Base-by-base conservation (phyloP, 768 basidiomycete genomes). In the Cystofilobasidium bisporidii region DNA sequence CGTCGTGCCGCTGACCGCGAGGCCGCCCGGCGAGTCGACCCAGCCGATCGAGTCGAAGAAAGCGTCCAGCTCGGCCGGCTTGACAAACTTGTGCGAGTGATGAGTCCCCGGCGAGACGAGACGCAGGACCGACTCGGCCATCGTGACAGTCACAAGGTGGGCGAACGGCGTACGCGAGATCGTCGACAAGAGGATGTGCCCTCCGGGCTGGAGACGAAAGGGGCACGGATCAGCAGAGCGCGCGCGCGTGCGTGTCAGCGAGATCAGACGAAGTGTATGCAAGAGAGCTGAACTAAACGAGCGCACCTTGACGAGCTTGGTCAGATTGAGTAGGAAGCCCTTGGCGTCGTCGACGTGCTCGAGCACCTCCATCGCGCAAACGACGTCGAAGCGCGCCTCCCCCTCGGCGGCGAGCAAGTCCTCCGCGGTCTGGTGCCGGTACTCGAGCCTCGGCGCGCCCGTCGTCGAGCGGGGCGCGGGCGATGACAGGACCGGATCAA, bases 281-380 rank as follows among this genome's bases (percentile, higher is more conserved):
- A n/a, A n/a, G n/a, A n/a, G n/a, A n/a, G n/a, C n/a, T n/a, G n/a
- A n/a, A n/a, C n/a, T n/a, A n/a, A 14, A 58, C 11, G n/a, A 18
- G 74, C 83, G 48, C 70, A 91, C 93, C 80, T 96, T 98, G 71
- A 94, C 84, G 36, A 98, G 82, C 67, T 86, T 81, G 0, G 88
- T 88, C 71, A 91, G 87, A 45, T 86, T 84, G 33, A 83, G 80
- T 59, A 99, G 81, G 76, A 99, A 99, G 10, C 82, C 81, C 9
- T 84, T 81, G 1, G 96, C 93, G 73, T 94, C 87, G 75, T 96
- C 89, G 61, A 99, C 96, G 74, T 99, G 96, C 78, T 99, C 96
- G 36, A 99, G 75, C 11, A 99, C 94, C 77, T 99, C 96, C 90
- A 98, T 90, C 14, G 92, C 88, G 75, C 91, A 96, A 18, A 99